Conservation (phyloP, 805 yeast genomes). For the Candida insectorum region DNA sequence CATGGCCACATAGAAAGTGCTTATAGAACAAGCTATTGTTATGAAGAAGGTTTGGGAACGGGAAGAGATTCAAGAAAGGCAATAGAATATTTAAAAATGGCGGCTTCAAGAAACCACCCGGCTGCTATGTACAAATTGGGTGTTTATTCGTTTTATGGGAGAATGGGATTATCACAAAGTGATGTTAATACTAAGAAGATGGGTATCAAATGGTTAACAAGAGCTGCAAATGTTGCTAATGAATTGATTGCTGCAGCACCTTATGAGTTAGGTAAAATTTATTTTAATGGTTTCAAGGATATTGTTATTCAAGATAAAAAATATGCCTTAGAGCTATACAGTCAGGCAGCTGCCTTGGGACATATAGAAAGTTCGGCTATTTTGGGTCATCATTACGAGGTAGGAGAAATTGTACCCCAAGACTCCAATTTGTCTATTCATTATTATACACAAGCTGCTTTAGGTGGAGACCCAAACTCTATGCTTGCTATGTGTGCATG, state of each 20-base stretch:
- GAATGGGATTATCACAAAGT: slow-evolving; percentile 70
- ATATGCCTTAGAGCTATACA: slow-evolving; percentile 82
- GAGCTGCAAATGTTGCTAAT: slow-evolving; percentile 82
- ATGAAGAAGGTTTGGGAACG: slow-evolving; percentile 92
- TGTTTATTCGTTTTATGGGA: slow-evolving; percentile 74
- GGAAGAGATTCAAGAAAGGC: slow-evolving; percentile 85
- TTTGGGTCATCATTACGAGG: slow-evolving; percentile 81
- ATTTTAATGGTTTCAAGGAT: slow-evolving; percentile 81
- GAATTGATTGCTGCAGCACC: slow-evolving; percentile 92
- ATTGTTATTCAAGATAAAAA: slow-evolving; percentile 77
- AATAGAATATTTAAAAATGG: slow-evolving; percentile 74
- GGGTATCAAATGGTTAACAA: slow-evolving; percentile 89
- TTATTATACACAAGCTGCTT: slow-evolving; percentile 87
- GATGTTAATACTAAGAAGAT: slow-evolving; percentile 69
- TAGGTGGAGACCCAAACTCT: slow-evolving; percentile 80
- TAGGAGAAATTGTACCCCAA: slow-evolving; percentile 70
- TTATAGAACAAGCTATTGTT: slow-evolving; percentile 86
- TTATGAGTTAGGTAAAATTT: slow-evolving; percentile 82
- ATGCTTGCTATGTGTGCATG: slow-evolving; percentile 96
- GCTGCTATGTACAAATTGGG: slow-evolving; percentile 97
- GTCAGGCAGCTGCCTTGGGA: slow-evolving; percentile 86
- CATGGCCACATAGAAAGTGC: slow-evolving; percentile 91
- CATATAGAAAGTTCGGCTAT: slow-evolving; percentile 76
- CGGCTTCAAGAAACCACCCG: slow-evolving; percentile 89
- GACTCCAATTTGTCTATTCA: slow-evolving; percentile 85